Evolutionary conservation across 2,329 filamentous ascomycete species (phyloP), one percentile per base, ranked within the genome.

Genomic region (Metarhizium sp.): DNA sequence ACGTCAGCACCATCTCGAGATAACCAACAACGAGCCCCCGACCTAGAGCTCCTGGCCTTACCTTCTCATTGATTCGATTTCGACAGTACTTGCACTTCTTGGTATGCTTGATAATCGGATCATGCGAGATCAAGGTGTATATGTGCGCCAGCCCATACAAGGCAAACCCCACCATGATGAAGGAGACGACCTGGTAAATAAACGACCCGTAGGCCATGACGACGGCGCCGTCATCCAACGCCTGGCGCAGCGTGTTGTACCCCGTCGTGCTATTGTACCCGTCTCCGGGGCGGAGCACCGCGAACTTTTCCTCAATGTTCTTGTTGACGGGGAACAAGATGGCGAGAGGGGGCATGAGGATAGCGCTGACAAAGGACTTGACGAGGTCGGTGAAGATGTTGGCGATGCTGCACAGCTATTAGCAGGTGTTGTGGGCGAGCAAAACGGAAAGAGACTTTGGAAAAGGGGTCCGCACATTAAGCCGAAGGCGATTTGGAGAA

Each of bases 241-340:
- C 87, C 64, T 87, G 83, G 47, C 80, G 72, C 6, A 88, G 72
- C 2, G 87, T 90, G 62, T 87, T 89, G 69, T 90, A 90, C 2
- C 83, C 82, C 18, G 70, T 67, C 4, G 75, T 70, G 1, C 72
- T 63, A 30, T 72, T 71, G 60, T 77, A 82, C 56, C 79, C 74
- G 2, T 80, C 78, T 0, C 86, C 86, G 0, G 72, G 64, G 42
- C 74, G 77, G 32, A 90, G 69, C 6, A 88, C 79, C 0, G 85
- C 81, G 66, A 90, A 90, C 67, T 88, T 88, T 70, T 88, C 81
- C 63, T 87, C 84, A 63, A 90, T 78, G 65, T 90, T 90, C 59
- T 81, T 80, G 62, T 86, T 80, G 55, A 90, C 71, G 51, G 87
- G 87, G 4, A 88, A 78, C 25, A 90, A 71, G 46, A 90, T 71